Conservation (phyloP, 202 grass and related monocot species). For the Schoenoplectus triqueter region DNA sequence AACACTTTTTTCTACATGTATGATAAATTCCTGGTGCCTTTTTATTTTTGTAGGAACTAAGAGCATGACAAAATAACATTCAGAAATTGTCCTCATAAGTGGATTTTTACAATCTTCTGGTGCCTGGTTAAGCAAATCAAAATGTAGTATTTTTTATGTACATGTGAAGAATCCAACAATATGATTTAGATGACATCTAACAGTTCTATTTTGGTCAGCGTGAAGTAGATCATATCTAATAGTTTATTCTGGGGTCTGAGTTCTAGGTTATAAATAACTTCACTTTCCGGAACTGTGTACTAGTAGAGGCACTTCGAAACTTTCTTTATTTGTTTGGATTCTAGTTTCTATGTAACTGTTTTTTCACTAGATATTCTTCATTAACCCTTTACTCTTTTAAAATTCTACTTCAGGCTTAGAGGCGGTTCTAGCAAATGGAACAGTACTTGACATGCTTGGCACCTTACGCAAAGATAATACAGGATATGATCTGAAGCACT, state of each 20-base stretch:
- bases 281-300: background rate
- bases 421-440: slow-evolving; percentile 88
- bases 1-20: background rate
- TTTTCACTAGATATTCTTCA: slow-evolving; percentile 1
- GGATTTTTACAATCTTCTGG: background rate
- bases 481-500: slow-evolving; percentile 94
- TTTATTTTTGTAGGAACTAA: background rate
- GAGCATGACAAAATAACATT: background rate
- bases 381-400: slow-evolving; percentile 20
- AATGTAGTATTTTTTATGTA: background rate
- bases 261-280: background rate
- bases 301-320: background rate
- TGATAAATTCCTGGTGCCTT: background rate
- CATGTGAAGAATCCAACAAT: background rate
- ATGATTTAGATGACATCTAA: background rate
- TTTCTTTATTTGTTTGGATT: background rate
- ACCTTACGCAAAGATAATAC: slow-evolving; percentile 97
- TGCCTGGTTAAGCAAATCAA: background rate
- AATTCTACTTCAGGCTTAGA: slow-evolving; percentile 70
- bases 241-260: background rate
- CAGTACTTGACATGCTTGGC: slow-evolving; percentile 93
- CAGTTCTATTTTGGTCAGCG: background rate
- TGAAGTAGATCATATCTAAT: background rate
- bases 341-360: slow-evolving; percentile 22
- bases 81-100: background rate